phyloP scores from a whole-genome alignment of 768 basidiomycete genomes.

The Cystoderma amianthinum region DNA sequence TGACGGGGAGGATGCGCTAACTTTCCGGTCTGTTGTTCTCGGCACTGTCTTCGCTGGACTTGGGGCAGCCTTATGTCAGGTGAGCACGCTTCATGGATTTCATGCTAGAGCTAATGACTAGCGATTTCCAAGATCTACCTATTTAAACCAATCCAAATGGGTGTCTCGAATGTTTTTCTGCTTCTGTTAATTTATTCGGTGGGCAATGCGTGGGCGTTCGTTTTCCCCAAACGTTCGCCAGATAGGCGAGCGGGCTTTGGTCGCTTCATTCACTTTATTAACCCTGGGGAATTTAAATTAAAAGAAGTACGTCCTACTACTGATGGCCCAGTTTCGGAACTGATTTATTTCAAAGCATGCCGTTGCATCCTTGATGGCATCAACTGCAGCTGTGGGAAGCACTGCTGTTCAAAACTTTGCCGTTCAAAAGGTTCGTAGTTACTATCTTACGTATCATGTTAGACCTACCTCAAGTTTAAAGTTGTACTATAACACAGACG shows the following conservation, averaged over 20 bases:
- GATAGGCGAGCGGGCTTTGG: constrained; percentile 32
- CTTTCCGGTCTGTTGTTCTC: constrained; percentile 46
- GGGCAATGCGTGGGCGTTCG: constrained; percentile 41
- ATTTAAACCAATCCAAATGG: constrained; percentile 49
- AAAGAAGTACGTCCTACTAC: constrained; percentile 41
- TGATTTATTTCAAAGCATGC: constrained; percentile 53
- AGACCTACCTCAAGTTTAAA: constrained; percentile 15
- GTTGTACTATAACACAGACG: constrained; percentile 55
- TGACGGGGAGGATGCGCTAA: constrained; percentile 50
- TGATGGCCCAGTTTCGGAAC: too few relatives aligned
- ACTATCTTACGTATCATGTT: too few relatives aligned
- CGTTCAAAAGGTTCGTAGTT: constrained; percentile 39
- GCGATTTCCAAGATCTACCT: constrained; percentile 43
- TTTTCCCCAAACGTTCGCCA: constrained; percentile 32
- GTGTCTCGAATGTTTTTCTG: constrained; percentile 52
- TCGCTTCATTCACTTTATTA: constrained; percentile 37
- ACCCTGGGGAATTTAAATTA: constrained; percentile 47
- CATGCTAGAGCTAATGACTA: neutral
- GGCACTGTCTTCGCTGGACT: constrained; percentile 51
- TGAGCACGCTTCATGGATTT: constrained; percentile 11
- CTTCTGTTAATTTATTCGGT: constrained; percentile 44
- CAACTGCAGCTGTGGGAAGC: constrained; percentile 47
- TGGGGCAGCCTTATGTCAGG: constrained; percentile 52
- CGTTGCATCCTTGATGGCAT: constrained; percentile 47
- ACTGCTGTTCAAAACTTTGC: constrained; percentile 54